Evolutionary conservation across 495 filamentous ascomycete species (phyloP).

Genomic region (Penicillium canescens): DNA sequence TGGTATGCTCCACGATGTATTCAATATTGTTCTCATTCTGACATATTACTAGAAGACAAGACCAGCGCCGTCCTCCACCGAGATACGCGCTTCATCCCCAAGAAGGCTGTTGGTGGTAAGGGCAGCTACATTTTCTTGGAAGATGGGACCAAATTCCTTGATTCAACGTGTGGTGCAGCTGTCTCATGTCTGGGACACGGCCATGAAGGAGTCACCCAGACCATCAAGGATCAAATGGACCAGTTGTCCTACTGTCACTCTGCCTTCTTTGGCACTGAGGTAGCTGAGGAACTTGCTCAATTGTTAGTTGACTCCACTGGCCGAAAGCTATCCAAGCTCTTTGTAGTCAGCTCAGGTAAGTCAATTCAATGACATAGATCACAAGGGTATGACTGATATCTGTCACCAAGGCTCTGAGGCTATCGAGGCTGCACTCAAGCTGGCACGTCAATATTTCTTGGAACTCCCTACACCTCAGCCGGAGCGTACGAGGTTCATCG

Average conservation of each 20-base stretch:
- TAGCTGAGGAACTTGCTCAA: slow-evolving; percentile 44
- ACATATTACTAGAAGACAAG: slow-evolving; percentile 6
- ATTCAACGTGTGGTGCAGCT: slow-evolving; percentile 56
- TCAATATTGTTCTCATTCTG: not conserved
- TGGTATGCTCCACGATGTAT: not conserved
- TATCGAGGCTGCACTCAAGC: slow-evolving; percentile 67
- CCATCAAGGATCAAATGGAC: slow-evolving; percentile 51
- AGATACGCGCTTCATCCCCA: slow-evolving; percentile 39
- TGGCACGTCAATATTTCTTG: slow-evolving; percentile 62
- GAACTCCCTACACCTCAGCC: slow-evolving; percentile 51
- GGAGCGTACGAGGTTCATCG: slow-evolving; percentile 61
- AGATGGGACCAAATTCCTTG: slow-evolving; percentile 64
- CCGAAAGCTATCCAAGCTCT: slow-evolving; percentile 44
- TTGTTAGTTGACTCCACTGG: slow-evolving; percentile 49
- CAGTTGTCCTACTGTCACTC: slow-evolving; percentile 55
- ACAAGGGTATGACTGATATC: not conserved
- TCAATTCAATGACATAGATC: not conserved
- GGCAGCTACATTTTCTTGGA: slow-evolving; percentile 51
- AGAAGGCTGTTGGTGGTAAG: slow-evolving; percentile 40
- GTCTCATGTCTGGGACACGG: slow-evolving; percentile 53
- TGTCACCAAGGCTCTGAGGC: slow-evolving; percentile 62
- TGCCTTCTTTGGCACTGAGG: slow-evolving; percentile 49
- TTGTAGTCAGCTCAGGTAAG: slow-evolving; percentile 59
- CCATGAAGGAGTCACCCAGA: slow-evolving; percentile 42
- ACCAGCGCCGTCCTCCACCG: slow-evolving; percentile 46